Percentiles rank a stretch among this genome's conserved stretches.
phyloP scores from a whole-genome alignment of 495 filamentous ascomycete genomes.

The Podospora appendiculata region DNA sequence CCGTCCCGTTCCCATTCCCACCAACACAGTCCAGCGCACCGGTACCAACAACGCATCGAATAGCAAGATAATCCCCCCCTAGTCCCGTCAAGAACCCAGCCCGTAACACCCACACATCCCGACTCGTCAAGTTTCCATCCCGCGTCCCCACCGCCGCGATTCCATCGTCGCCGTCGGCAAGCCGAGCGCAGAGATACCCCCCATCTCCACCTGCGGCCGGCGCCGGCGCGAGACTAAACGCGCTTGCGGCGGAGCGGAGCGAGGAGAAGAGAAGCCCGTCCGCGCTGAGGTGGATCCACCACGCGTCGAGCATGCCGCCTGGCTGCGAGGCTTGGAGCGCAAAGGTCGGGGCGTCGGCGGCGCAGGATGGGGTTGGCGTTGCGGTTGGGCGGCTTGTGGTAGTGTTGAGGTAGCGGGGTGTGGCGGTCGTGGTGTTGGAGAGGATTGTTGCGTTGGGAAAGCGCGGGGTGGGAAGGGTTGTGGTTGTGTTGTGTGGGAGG shows the following conservation, averaged over 20 bases:
- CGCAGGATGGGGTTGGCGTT: slow-evolving; percentile 17
- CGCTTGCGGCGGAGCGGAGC: slow-evolving; percentile 1
- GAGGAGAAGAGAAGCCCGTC: slow-evolving; percentile 16
- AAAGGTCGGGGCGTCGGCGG: slow-evolving; percentile 16
- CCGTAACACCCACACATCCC: slow-evolving; percentile 5
- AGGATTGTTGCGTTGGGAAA: slow-evolving; percentile 11
- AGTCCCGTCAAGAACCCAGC: background rate
- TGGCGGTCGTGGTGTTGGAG: slow-evolving; percentile 12
- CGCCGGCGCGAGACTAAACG: slow-evolving; percentile 16
- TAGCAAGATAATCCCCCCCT: slow-evolving; percentile 4
- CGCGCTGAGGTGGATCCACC: slow-evolving; percentile 19
- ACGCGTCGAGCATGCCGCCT: slow-evolving; percentile 17
- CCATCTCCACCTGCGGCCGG: background rate
- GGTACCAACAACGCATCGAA: slow-evolving; percentile 4
- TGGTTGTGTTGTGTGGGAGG: slow-evolving; percentile 5
- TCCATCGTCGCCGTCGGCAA: background rate
- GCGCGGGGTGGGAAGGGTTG: slow-evolving; percentile 9
- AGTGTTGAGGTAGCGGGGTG: slow-evolving; percentile 25
- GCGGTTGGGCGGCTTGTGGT: slow-evolving; percentile 32
- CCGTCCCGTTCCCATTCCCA: background rate
- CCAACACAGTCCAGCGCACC: slow-evolving; percentile 2
- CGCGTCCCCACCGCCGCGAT: slow-evolving; percentile 9
- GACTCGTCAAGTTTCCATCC: background rate
- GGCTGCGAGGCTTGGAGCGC: slow-evolving; percentile 17
- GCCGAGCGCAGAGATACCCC: slow-evolving; percentile 18